These are phyloP conservation scores for Fusarium algeriense DNA, from an alignment of 2,329 filamentous ascomycete genomes.

Conservation along the genomic window DNA sequence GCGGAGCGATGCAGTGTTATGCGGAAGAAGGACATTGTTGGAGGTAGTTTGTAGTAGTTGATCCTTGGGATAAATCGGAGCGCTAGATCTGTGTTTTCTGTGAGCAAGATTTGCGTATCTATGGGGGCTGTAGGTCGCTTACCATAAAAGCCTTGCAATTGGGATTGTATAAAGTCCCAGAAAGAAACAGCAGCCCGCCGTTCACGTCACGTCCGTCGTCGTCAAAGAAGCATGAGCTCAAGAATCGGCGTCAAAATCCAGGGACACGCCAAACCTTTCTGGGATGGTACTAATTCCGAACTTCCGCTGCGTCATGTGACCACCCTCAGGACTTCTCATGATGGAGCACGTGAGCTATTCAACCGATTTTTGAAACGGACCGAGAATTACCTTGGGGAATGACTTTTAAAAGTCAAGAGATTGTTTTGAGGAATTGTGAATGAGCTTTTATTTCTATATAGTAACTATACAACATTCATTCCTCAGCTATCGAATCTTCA, in stretches of 20 bases:
- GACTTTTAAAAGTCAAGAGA: too few relatives aligned
- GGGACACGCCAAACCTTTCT: conserved; percentile 23
- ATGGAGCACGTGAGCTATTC: not conserved
- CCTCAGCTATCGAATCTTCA: too few relatives aligned
- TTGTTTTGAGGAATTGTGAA: not conserved
- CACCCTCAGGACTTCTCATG: not conserved
- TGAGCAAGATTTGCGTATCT: conserved; percentile 1
- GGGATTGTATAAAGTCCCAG: not conserved
- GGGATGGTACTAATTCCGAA: not conserved
- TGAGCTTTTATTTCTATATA: too few relatives aligned
- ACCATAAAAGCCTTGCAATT: conserved; percentile 16
- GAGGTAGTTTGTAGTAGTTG: not conserved
- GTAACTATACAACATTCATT: too few relatives aligned
- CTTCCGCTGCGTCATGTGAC: conserved; percentile 14
- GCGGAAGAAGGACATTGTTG: conserved; percentile 82
- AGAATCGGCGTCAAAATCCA: conserved; percentile 35
- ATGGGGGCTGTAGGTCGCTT: not conserved
- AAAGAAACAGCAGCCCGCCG: conserved; percentile 29
- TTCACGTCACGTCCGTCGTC: conserved; percentile 29
- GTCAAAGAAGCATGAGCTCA: conserved; percentile 30
- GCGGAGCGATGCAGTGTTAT: conserved; percentile 90
- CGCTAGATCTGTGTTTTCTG: conserved; percentile 21
- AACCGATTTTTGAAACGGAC: not conserved
- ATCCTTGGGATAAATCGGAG: conserved; percentile 12
- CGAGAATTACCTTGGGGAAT: too few relatives aligned